A percentile compares a stretch with the other conserved stretches of the same genome.
These are phyloP conservation scores for Cercospora sp. DNA, from an alignment of 2,329 filamentous ascomycete species.

Conservation along the genomic window DNA sequence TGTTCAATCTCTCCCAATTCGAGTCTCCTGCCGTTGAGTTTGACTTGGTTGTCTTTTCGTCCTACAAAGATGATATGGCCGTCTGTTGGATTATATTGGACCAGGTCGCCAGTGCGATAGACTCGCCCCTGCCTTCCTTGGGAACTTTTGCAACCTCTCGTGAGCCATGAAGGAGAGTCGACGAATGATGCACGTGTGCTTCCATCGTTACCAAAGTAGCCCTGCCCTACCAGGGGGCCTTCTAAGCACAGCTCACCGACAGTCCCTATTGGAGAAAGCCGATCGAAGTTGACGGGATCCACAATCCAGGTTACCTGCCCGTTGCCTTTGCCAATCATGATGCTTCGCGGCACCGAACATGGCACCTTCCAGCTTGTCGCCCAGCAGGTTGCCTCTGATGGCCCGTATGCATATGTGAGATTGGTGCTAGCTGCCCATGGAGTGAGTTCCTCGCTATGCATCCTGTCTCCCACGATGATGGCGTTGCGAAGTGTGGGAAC, in stretches of 20 bases:
- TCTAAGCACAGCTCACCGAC: constrained; percentile 51
- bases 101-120: constrained; percentile 57
- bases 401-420: constrained; percentile 12
- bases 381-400: constrained; percentile 15
- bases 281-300: constrained; percentile 29
- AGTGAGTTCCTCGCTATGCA: background rate
- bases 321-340: constrained; percentile 39
- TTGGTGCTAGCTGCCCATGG: background rate
- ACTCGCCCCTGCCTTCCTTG: constrained; percentile 2
- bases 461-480: constrained; percentile 15
- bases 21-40: constrained; percentile 64
- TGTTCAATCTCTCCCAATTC: constrained; percentile 58
- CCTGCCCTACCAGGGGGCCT: constrained; percentile 46
- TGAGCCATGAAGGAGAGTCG: constrained; percentile 28
- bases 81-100: constrained; percentile 55
- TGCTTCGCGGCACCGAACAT: constrained; percentile 20
- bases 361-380: constrained; percentile 14
- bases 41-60: constrained; percentile 58
- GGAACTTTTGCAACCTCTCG: background rate
- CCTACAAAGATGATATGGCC: constrained; percentile 54
- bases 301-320: constrained; percentile 36
- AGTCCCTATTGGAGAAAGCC: constrained; percentile 45
- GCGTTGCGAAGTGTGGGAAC: constrained; percentile 11
- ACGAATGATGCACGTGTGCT: constrained; percentile 39
- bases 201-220: constrained; percentile 41